Conservation (phyloP, 73 alveolate species). For the Paraurostyla sp. region DNA sequence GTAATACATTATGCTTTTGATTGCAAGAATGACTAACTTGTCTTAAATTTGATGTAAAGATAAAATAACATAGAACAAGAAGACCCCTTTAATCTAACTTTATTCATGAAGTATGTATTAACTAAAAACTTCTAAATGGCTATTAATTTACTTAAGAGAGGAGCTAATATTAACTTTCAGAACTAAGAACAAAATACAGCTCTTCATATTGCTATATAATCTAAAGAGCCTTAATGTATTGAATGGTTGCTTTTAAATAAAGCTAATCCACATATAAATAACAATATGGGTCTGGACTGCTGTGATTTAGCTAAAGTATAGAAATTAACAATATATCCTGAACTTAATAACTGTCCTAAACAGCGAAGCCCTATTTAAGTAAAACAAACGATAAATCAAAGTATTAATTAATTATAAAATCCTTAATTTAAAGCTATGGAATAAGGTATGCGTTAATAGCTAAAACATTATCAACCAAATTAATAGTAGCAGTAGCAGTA, state of each 20-base stretch:
- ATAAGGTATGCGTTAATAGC: too few species aligned
- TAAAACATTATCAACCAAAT: too few species aligned
- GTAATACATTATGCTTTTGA: conserved; percentile 27
- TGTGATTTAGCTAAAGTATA: conserved; percentile 15
- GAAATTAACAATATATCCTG: neutral
- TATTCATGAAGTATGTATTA: neutral
- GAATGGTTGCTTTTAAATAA: neutral
- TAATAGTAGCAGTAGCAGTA: too few species aligned
- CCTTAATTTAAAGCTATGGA: too few species aligned
- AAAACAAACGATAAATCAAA: too few species aligned
- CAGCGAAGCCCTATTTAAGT: neutral
- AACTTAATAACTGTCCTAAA: neutral
- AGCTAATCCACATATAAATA: neutral
- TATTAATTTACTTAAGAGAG: neutral
- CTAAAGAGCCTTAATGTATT: neutral
- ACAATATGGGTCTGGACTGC: neutral
- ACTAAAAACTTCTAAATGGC: neutral
- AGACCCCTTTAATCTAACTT: conserved; percentile 46
- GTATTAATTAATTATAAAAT: too few species aligned
- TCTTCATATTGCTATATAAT: neutral
- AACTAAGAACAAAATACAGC: conserved; percentile 30
- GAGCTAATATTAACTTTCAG: conserved; percentile 12
- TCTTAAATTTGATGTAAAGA: neutral
- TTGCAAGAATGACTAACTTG: neutral
- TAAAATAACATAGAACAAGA: conserved; percentile 30